Conservation (phyloP, 139 green algal genomes). For the Tetraselmis chui region DNA sequence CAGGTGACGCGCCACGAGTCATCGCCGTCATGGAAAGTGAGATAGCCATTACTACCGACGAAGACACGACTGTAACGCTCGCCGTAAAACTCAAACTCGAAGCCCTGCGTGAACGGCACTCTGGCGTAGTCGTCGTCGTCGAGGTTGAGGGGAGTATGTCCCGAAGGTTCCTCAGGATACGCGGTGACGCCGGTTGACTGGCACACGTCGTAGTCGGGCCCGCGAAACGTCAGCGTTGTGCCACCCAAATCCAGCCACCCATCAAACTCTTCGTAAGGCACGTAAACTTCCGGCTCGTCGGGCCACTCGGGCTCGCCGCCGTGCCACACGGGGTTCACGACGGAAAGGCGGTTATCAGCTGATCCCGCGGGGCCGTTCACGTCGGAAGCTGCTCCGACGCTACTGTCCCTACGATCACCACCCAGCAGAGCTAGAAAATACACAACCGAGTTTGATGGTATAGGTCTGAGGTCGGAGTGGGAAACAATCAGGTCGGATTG, state of each 20-base stretch:
- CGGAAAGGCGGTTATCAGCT: no score
- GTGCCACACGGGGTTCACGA: no score
- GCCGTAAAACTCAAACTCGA: background rate
- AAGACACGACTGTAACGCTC: background rate
- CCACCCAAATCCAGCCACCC: background rate
- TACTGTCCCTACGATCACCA: no score
- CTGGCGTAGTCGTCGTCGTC: background rate
- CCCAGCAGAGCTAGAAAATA: no score
- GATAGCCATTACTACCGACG: background rate
- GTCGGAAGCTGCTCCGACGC: no score
- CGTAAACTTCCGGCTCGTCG: no score
- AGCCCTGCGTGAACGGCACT: background rate
- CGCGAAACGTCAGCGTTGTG: background rate
- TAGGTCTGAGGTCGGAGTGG: no score
- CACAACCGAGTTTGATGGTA: no score
- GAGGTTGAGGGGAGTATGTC: background rate
- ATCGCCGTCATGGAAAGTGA: background rate
- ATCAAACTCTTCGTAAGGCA: background rate
- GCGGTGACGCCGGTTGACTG: background rate
- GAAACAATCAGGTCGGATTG: no score
- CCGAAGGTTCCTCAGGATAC: background rate
- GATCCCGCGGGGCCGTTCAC: no score
- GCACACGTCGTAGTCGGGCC: background rate
- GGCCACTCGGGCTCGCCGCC: no score
- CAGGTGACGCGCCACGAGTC: background rate